phyloP scores from a whole-genome alignment of 2,329 filamentous ascomycete species.

The Pseudogymnoascus sp. region DNA sequence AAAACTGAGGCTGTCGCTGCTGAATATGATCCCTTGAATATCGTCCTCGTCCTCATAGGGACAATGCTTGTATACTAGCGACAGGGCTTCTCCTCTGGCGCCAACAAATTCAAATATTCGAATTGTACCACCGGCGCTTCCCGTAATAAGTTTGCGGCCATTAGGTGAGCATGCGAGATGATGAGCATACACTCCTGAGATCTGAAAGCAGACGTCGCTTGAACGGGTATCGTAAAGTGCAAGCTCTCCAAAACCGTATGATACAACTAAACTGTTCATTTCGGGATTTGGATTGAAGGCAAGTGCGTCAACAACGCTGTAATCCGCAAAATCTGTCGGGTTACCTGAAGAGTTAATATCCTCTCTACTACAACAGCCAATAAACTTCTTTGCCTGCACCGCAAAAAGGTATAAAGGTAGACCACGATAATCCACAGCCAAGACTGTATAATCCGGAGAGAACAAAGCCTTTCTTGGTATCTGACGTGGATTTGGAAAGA shows the following conservation, averaged over 20 bases:
- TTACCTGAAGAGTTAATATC: constrained; percentile 14
- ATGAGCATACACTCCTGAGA: background rate
- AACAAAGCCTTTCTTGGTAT: constrained; percentile 10
- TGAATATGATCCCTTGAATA: constrained; percentile 27
- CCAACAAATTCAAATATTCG: background rate
- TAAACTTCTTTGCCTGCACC: constrained; percentile 15
- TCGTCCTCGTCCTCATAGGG: constrained; percentile 21
- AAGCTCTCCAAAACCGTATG: background rate
- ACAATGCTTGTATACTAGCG: constrained; percentile 26
- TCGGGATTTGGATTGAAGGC: background rate
- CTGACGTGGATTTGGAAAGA: background rate
- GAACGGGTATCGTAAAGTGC: background rate
- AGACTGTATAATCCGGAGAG: constrained; percentile 9
- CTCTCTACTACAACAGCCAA: constrained; percentile 19
- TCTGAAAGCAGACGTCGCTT: background rate
- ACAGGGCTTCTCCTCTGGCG: constrained; percentile 14
- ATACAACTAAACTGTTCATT: background rate
- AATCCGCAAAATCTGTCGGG: background rate
- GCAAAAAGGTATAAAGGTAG: constrained; percentile 16
- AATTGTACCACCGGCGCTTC: background rate
- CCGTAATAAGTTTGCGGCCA: background rate
- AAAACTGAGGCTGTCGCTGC: constrained; percentile 26
- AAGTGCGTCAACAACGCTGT: background rate
- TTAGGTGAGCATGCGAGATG: background rate
- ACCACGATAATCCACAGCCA: constrained; percentile 11